Percentiles rank a stretch among this genome's conserved stretches.
Evolutionary conservation across 306 rosid genomes (phyloP).

Genomic region (Herpetospermum pedunculosum): DNA sequence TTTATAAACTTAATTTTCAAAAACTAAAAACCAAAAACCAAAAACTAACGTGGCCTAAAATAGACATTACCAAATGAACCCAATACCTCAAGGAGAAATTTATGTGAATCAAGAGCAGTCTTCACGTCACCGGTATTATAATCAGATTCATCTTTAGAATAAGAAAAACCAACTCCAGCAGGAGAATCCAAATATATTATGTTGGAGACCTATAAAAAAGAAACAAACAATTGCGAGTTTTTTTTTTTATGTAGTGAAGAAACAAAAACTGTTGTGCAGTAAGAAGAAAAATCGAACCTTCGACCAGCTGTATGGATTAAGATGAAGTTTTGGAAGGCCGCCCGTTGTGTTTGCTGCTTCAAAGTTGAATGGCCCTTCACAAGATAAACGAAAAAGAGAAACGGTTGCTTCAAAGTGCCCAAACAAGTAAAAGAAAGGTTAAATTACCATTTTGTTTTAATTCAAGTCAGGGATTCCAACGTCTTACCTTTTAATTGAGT

Average conservation of each 20-base stretch:
- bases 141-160: slow-evolving; percentile 54
- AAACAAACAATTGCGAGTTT: slow-evolving; percentile 7
- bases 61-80: background rate
- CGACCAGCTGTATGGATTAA: slow-evolving; percentile 90
- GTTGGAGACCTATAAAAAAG: slow-evolving; percentile 58
- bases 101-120: slow-evolving; percentile 71
- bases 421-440: background rate
- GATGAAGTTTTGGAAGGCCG: slow-evolving; percentile 52
- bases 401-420: background rate
- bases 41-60: no score
- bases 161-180: slow-evolving; percentile 87
- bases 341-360: slow-evolving; percentile 43
- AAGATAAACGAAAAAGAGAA: slow-evolving; percentile 6
- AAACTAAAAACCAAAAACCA: no score
- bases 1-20: no score
- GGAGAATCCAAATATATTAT: slow-evolving; percentile 91
- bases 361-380: slow-evolving; percentile 86
- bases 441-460: no score
- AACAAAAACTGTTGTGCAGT: slow-evolving; percentile 1
- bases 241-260: background rate
- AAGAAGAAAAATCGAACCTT: slow-evolving; percentile 30
- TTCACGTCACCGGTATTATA: slow-evolving; percentile 62
- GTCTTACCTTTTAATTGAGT: no score
- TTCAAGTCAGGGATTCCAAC: no score
- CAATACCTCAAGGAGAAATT: slow-evolving; percentile 77